Base-by-base conservation (phyloP, 139 green algal species). In the Closterium sp. region DNA sequence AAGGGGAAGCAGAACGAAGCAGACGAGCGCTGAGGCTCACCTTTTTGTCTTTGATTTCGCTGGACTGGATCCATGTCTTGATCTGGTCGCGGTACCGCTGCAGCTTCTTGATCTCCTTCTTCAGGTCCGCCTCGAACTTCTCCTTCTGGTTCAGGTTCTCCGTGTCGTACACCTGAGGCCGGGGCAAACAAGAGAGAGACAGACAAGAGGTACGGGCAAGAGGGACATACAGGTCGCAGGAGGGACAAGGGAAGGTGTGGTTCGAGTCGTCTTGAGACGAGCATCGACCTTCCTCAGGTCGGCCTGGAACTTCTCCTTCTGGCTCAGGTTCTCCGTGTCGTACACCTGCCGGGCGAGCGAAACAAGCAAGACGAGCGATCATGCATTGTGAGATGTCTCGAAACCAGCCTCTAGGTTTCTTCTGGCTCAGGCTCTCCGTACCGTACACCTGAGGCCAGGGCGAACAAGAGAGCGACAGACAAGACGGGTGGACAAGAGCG, bases 101-200 rank as follows among this genome's bases (percentile, higher is more conserved):
- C 34, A 99, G 96, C 95, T 99, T 99, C 94, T 99, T 99, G 31
- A 99, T 99, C 94, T 99, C 98, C 90, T 98, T 99, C 95, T 99
- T 99, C 31, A 99, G 92, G 84, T 99, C 98, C 21, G 95, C 96
- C 91, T 99, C 98, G 76, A 98, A 97, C 95, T 99, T 99, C 87
- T 99, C 98, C 89, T 97, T 97, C 89, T 98, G 96, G 89, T 97
- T 98, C 32, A 90, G 86, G 90, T 97, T 98, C 30, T 99, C 98
- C 7, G 95, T 97, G 64, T 97, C 97, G 84, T 99, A 96, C 34
- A 98, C 96, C 96, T 99, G 96, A 28, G 55, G 21, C 38, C n/a
- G n/a, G n/a, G n/a, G n/a, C n/a, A n/a, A 21, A 66, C 38, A 66
- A 21, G 4, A 66, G 10, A 66, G 3, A 12, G 21, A 6, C 4